Percentiles rank a stretch among this genome's conserved stretches.
Evolutionary conservation across 495 filamentous ascomycete species (phyloP).

Genomic region (Annulohypoxylon nitens): DNA sequence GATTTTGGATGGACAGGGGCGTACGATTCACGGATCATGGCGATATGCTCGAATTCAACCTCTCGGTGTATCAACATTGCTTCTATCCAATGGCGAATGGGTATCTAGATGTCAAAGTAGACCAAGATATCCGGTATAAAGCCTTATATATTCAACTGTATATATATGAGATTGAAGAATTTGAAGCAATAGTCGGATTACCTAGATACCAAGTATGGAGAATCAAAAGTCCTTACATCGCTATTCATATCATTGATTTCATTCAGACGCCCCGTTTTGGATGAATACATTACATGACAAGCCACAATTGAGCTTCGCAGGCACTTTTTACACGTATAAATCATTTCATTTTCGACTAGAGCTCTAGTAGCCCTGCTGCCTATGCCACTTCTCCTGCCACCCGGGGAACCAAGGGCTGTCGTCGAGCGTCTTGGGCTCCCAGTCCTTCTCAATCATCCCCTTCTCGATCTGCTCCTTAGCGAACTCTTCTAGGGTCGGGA

Average conservation of each 20-base stretch:
- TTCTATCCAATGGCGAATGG: background rate
- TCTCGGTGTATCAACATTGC: slow-evolving; percentile 35
- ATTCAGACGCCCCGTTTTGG: background rate
- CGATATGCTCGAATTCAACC: slow-evolving; percentile 44
- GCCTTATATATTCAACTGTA: slow-evolving; percentile 30
- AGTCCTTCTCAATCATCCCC: slow-evolving; percentile 71
- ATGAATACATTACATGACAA: slow-evolving; percentile 10
- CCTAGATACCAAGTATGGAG: background rate
- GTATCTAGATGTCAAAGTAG: background rate
- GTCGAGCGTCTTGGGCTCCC: slow-evolving; percentile 81
- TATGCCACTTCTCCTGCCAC: slow-evolving; percentile 88
- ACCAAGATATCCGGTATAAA: slow-evolving; percentile 1
- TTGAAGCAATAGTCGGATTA: background rate
- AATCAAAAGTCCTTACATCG: background rate
- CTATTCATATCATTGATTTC: background rate
- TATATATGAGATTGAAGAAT: slow-evolving; percentile 24
- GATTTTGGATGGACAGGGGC: background rate
- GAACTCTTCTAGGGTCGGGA: slow-evolving; percentile 77
- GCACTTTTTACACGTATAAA: background rate
- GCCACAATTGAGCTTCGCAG: background rate
- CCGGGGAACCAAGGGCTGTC: slow-evolving; percentile 85
- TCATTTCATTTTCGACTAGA: background rate
- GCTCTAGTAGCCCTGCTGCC: slow-evolving; percentile 74
- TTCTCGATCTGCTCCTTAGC: slow-evolving; percentile 75
- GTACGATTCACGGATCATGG: slow-evolving; percentile 19